These are phyloP conservation scores for Vigna hirtella DNA, from an alignment of 306 rosid species.

Conservation along the genomic window DNA sequence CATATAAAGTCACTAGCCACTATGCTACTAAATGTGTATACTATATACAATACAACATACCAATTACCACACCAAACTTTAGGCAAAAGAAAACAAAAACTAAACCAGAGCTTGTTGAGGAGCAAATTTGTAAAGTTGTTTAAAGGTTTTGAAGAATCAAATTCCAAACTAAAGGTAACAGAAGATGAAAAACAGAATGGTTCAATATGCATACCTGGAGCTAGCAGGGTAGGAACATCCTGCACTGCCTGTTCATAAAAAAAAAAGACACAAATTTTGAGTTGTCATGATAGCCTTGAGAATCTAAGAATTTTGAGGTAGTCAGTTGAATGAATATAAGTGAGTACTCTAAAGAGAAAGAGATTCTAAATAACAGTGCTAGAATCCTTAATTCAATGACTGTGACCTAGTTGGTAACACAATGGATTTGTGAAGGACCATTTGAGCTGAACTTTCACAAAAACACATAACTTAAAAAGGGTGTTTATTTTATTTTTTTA, in stretches of 20 bases:
- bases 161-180: not conserved
- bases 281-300: not conserved
- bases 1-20: slow-evolving; percentile 29
- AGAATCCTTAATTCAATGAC: not conserved
- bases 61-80: not conserved
- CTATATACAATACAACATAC: not conserved
- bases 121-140: not conserved
- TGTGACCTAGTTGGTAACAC: not conserved
- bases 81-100: not conserved
- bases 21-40: not conserved
- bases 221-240: slow-evolving; percentile 71
- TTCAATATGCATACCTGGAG: slow-evolving; percentile 60
- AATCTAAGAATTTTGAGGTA: not conserved
- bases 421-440: not conserved
- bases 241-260: slow-evolving; percentile 56
- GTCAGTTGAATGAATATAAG: not conserved
- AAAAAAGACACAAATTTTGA: not conserved
- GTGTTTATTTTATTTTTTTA: too few relatives aligned
- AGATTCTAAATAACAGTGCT: not conserved
- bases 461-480: not conserved
- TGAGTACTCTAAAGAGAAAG: not conserved
- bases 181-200: not conserved
- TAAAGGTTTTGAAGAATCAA: not conserved
- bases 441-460: not conserved
- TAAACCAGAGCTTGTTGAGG: not conserved